These are phyloP conservation scores for Tinospora cordifolia DNA, from an alignment of 164 flowering plant species.

Conservation along the genomic window DNA sequence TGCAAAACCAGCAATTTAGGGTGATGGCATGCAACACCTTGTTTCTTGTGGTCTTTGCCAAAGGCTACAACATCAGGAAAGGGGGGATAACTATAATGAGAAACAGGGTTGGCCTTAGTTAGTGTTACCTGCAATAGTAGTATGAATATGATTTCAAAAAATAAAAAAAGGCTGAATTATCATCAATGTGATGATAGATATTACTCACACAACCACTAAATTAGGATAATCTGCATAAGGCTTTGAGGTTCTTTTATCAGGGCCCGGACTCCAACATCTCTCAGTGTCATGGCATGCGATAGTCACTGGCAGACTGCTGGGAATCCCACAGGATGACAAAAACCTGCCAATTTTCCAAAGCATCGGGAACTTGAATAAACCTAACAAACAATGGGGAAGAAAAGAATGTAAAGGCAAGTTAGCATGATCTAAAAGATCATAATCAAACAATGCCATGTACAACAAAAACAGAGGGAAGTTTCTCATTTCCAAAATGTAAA, in stretches of 20 bases:
- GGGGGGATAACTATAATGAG: slow-evolving; percentile 56
- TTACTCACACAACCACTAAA: slow-evolving; percentile 64
- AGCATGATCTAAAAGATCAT: background rate
- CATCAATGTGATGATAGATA: background rate
- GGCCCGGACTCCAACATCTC: slow-evolving; percentile 71
- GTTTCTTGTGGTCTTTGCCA: slow-evolving; percentile 57
- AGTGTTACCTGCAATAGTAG: background rate
- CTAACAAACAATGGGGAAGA: background rate
- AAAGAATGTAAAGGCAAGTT: background rate
- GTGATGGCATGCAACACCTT: slow-evolving; percentile 91
- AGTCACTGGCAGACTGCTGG: slow-evolving; percentile 63
- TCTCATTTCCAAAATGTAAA: background rate
- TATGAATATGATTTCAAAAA: background rate
- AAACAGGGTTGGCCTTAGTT: slow-evolving; percentile 2
- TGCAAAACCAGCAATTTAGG: slow-evolving; percentile 79
- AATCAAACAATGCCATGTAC: background rate
- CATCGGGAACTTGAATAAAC: background rate
- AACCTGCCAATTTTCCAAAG: slow-evolving; percentile 41
- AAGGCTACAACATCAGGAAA: slow-evolving; percentile 83
- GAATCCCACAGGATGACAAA: slow-evolving; percentile 60
- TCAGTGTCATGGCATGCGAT: slow-evolving; percentile 75
- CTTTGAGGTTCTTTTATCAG: slow-evolving; percentile 43
- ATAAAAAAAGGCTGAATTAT: background rate
- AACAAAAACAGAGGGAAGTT: background rate
- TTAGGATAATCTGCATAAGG: slow-evolving; percentile 71